Conservation (phyloP, 345 rosid genomes). For the Psidium guajava region DNA sequence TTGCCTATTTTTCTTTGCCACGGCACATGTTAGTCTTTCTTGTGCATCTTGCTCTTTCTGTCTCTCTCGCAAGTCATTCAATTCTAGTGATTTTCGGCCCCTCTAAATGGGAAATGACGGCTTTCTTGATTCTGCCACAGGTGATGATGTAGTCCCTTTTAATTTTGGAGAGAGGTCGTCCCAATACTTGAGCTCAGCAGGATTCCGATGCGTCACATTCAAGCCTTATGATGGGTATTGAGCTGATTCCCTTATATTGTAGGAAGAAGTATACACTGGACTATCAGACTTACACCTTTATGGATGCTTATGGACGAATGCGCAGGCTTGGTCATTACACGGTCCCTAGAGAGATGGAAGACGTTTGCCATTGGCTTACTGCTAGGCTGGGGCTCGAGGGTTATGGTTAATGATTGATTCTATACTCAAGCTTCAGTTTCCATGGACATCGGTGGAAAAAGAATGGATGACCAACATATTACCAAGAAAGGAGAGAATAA, state of each 20-base stretch:
- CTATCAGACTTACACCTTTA: background rate
- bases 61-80: background rate
- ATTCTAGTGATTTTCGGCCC: background rate
- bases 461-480: constrained; percentile 1
- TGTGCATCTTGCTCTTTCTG: background rate
- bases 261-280: background rate
- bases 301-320: background rate
- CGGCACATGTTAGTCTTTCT: constrained; percentile 18
- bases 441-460: background rate
- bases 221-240: constrained; percentile 10
- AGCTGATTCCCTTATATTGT: background rate
- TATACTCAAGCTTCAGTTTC: background rate
- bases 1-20: constrained; percentile 35
- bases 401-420: constrained; percentile 9
- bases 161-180: constrained; percentile 9
- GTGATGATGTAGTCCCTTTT: constrained; percentile 13
- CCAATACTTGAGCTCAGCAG: constrained; percentile 6
- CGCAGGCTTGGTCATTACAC: constrained; percentile 16
- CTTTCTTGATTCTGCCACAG: background rate
- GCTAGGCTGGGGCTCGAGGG: constrained; percentile 14
- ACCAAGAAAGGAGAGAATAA: background rate
- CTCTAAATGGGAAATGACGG: background rate
- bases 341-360: constrained; percentile 10
- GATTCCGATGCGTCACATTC: constrained; percentile 6
- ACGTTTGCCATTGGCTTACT: constrained; percentile 14